These are phyloP conservation scores for Russula brevipes DNA, from an alignment of 768 basidiomycete species.

Conservation along the genomic window DNA sequence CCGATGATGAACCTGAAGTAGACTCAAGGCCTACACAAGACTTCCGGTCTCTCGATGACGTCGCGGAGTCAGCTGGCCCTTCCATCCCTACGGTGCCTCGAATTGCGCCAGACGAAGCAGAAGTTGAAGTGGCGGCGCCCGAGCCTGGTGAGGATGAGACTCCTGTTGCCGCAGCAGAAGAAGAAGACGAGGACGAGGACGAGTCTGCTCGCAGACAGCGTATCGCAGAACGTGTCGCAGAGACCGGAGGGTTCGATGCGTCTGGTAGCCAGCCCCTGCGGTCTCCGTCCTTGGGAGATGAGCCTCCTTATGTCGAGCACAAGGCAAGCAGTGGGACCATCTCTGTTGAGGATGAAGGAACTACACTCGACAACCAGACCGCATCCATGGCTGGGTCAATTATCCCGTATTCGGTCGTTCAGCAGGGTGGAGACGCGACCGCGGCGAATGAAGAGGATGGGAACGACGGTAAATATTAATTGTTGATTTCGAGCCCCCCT, in stretches of 20 bases:
- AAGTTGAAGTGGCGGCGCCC: background rate
- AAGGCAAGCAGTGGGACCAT: background rate
- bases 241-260: constrained; percentile 59
- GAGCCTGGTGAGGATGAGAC: constrained; percentile 11
- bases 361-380: constrained; percentile 25
- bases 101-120: background rate
- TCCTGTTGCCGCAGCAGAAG: constrained; percentile 18
- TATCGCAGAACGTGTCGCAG: constrained; percentile 54
- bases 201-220: constrained; percentile 51
- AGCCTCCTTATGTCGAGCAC: background rate
- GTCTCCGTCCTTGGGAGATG: constrained; percentile 29
- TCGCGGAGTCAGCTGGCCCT: background rate
- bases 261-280: constrained; percentile 32
- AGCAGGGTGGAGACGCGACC: constrained; percentile 20
- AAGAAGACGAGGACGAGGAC: constrained; percentile 48
- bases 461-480: constrained; percentile 44
- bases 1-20: constrained; percentile 1
- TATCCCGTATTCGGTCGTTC: constrained; percentile 9
- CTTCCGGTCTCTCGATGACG: background rate
- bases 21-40: constrained; percentile 1
- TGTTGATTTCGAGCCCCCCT: constrained; percentile 22
- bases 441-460: constrained; percentile 25
- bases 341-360: constrained; percentile 4
- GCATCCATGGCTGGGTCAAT: constrained; percentile 5
- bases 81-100: background rate